Conservation (phyloP, 257 asterid species). For the Rubia yunnanensis region DNA sequence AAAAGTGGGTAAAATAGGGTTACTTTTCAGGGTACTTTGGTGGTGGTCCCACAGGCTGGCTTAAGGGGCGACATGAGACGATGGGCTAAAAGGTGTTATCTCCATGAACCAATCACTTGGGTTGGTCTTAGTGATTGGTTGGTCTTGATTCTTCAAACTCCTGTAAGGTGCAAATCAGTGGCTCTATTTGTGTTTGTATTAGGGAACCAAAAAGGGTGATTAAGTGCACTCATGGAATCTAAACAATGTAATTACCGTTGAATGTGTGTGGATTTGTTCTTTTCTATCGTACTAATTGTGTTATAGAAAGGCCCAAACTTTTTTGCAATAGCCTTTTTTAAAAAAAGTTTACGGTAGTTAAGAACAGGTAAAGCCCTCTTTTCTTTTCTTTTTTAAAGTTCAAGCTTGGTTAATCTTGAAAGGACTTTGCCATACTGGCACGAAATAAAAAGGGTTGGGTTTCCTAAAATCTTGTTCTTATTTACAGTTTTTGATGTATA, state of each 20-base stretch:
- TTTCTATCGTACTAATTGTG: background rate
- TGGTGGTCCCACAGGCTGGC: conserved; percentile 38
- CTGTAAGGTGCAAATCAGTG: conserved; percentile 22
- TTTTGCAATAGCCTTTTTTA: too few species aligned
- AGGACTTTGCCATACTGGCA: too few species aligned
- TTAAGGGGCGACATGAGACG: conserved; percentile 44
- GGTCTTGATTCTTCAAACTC: conserved; percentile 10
- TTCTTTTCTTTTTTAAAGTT: conserved; percentile 33
- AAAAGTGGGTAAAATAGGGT: conserved; percentile 9
- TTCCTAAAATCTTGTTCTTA: too few species aligned
- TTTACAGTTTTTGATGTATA: too few species aligned
- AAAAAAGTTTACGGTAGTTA: too few species aligned
- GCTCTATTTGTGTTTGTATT: conserved; percentile 21
- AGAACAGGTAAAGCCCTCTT: conserved; percentile 55
- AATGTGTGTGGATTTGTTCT: background rate
- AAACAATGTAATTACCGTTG: conserved; percentile 20
- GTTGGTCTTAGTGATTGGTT: too few species aligned
- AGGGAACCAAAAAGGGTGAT: conserved; percentile 33
- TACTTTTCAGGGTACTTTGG: conserved; percentile 36
- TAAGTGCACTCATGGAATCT: conserved; percentile 17
- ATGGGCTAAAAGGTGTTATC: conserved; percentile 64
- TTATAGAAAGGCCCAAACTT: too few species aligned
- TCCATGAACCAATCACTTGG: conserved; percentile 39
- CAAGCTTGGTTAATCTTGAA: too few species aligned
- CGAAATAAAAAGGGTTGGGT: too few species aligned